Conservation (phyloP, 148 eudicot genomes). For the Rhododendron ferrugineum region DNA sequence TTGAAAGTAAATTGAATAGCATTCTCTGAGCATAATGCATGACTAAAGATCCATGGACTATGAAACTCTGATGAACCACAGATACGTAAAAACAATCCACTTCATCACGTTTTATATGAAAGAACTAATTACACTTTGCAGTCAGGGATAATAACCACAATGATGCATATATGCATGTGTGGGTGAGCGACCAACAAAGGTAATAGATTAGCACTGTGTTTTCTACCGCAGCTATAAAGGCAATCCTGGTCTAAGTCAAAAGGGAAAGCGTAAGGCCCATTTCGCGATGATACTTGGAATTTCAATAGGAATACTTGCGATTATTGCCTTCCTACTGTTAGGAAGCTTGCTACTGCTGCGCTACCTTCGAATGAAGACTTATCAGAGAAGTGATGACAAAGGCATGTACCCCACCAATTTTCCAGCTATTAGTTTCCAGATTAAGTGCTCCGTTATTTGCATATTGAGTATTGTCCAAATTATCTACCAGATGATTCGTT, state of each 20-base stretch:
- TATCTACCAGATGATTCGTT: slow-evolving; percentile 39
- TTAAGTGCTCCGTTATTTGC: neutral
- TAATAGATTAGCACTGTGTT: neutral
- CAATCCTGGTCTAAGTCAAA: slow-evolving; percentile 57
- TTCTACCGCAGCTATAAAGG: slow-evolving; percentile 60
- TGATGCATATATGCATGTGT: neutral
- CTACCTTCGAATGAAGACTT: slow-evolving; percentile 24
- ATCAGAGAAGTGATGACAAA: slow-evolving; percentile 37
- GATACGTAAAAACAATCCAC: neutral
- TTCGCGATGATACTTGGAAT: slow-evolving; percentile 41
- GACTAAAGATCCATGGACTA: neutral
- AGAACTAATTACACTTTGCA: neutral
- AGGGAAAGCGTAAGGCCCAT: slow-evolving; percentile 25
- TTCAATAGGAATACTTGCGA: slow-evolving; percentile 46
- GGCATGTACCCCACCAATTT: slow-evolving; percentile 27
- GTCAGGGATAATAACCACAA: neutral
- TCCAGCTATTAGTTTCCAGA: neutral
- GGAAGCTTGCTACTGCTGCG: slow-evolving; percentile 44
- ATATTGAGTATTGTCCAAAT: slow-evolving; percentile 2
- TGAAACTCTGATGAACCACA: neutral
- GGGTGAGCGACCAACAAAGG: neutral
- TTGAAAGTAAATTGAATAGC: neutral
- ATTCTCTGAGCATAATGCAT: neutral
- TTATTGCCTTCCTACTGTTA: slow-evolving; percentile 40
- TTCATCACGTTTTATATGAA: neutral